A percentile compares a stretch with the other conserved stretches of the same genome.
phyloP scores from a whole-genome alignment of 129 eudicot species.

The Glebionis coronaria region DNA sequence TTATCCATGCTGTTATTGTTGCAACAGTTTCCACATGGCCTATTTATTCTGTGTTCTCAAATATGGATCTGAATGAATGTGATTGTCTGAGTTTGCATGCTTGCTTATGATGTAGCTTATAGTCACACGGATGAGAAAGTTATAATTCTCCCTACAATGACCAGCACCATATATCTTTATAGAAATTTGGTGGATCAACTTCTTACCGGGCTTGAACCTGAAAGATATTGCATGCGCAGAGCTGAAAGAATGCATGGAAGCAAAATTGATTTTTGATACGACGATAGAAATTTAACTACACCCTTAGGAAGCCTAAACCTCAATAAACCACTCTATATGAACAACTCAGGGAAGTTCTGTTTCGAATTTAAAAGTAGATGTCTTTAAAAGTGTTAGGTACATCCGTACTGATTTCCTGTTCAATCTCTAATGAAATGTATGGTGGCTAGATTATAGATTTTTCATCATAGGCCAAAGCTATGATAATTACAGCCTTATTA shows the following conservation, averaged over 20 bases:
- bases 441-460: neutral
- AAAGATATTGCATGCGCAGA: slow-evolving; percentile 1
- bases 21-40: slow-evolving; percentile 6
- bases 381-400: neutral
- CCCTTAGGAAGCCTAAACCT: too few relatives aligned
- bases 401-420: neutral
- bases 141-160: slow-evolving; percentile 13
- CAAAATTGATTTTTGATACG: neutral
- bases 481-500: neutral
- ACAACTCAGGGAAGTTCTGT: too few relatives aligned
- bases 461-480: too few relatives aligned
- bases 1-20: slow-evolving; percentile 8
- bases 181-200: slow-evolving; percentile 3
- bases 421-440: neutral
- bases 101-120: slow-evolving; percentile 22
- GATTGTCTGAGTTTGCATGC: slow-evolving; percentile 1
- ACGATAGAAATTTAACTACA: too few relatives aligned
- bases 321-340: too few relatives aligned
- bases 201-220: neutral
- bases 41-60: slow-evolving; percentile 6
- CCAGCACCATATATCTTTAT: neutral
- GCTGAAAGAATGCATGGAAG: slow-evolving; percentile 1
- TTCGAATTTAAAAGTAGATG: neutral
- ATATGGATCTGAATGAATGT: neutral
- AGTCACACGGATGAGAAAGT: neutral